Conservation (phyloP, 225 moss, liverwort and hornwort genomes). For the Pseudoscleropodium purum region DNA sequence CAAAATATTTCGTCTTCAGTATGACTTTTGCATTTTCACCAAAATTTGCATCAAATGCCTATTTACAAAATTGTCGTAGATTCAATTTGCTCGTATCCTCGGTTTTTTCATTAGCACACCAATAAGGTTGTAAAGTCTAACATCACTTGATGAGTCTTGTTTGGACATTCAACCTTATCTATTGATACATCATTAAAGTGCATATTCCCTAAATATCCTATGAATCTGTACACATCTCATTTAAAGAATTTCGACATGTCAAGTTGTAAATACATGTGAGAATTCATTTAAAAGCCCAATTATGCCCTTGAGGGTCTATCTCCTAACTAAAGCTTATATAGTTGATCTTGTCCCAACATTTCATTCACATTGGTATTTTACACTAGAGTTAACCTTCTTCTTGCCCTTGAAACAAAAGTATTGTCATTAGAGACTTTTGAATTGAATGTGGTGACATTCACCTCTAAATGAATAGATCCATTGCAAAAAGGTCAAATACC, state of each 20-base stretch:
- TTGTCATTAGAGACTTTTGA: neutral
- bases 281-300: neutral
- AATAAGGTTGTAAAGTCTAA: too few species aligned
- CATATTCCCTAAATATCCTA: neutral
- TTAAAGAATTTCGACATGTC: neutral
- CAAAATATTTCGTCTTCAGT: neutral
- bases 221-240: neutral
- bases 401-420: neutral
- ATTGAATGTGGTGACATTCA: accelerated
- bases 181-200: neutral
- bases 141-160: neutral
- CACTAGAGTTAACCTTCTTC: accelerated
- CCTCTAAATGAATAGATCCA: accelerated
- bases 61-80: too few species aligned
- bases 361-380: neutral
- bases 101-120: too few species aligned
- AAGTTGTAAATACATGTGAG: neutral
- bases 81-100: neutral
- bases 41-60: neutral
- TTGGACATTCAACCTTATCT: neutral
- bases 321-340: neutral
- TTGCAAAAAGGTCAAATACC: neutral
- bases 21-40: neutral
- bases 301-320: neutral
- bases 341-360: neutral